These are phyloP conservation scores for Naganishia vaughanmartiniae DNA, from an alignment of 768 basidiomycete species.

Conservation along the genomic window DNA sequence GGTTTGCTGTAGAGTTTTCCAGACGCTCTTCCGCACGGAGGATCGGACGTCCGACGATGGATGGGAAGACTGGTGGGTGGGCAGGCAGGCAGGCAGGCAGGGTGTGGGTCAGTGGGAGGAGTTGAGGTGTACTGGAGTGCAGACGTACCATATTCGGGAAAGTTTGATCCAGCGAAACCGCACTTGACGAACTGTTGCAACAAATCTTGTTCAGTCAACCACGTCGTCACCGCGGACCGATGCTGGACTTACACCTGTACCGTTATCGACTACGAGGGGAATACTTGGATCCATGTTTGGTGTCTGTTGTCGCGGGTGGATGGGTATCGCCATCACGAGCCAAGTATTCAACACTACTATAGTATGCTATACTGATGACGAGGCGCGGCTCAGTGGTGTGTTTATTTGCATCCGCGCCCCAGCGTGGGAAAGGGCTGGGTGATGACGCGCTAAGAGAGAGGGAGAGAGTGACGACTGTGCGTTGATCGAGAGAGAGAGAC, in stretches of 20 bases:
- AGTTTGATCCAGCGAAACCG: slow-evolving; percentile 87
- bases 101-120: not conserved
- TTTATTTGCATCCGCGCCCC: slow-evolving; percentile 1
- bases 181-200: slow-evolving; percentile 76
- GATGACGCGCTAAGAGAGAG: slow-evolving; percentile 11
- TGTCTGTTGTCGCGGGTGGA: not conserved
- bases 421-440: slow-evolving; percentile 15
- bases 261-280: slow-evolving; percentile 80
- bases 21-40: slow-evolving; percentile 95
- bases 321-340: too few relatives aligned
- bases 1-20: slow-evolving; percentile 60
- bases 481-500: too few relatives aligned
- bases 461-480: not conserved
- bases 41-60: slow-evolving; percentile 93
- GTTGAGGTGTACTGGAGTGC: not conserved
- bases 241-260: slow-evolving; percentile 68
- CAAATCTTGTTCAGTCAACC: slow-evolving; percentile 9
- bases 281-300: slow-evolving; percentile 29
- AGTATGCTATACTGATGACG: not conserved
- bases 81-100: too few relatives aligned
- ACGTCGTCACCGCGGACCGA: not conserved
- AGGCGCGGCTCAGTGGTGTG: not conserved
- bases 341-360: too few relatives aligned
- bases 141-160: slow-evolving; percentile 67
- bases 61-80: slow-evolving; percentile 80